Evolutionary conservation across 352 stramenopile genomes (phyloP).

Genomic region (Phytophthora sp.): DNA sequence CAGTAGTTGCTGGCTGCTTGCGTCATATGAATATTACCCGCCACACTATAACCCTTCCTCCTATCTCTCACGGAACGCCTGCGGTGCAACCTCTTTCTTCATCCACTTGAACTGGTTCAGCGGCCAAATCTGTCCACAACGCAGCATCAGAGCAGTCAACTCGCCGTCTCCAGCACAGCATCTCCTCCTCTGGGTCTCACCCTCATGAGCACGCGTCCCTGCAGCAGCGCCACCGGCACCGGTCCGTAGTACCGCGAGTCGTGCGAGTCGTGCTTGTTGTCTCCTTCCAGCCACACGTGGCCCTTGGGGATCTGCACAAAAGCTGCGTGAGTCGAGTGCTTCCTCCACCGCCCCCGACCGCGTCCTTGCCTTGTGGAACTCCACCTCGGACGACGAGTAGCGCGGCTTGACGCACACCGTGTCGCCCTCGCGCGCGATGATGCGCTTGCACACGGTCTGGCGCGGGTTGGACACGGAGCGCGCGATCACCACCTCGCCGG

Average conservation of each 20-base stretch:
- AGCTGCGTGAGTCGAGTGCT: neutral
- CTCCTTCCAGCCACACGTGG: conserved; percentile 97
- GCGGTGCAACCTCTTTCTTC: conserved; percentile 54
- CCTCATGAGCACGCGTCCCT: conserved; percentile 89
- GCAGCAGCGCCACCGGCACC: conserved; percentile 91
- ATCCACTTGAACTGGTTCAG: conserved; percentile 71
- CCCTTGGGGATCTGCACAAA: conserved; percentile 79
- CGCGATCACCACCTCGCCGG: conserved; percentile 89
- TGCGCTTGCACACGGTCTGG: conserved; percentile 91
- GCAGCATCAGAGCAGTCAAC: neutral
- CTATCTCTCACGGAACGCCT: conserved; percentile 68
- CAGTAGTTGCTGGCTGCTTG: no score
- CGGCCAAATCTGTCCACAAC: conserved; percentile 73
- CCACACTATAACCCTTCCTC: neutral
- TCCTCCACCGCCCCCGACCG: neutral
- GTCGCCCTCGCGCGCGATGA: conserved; percentile 85
- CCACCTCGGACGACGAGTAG: conserved; percentile 75
- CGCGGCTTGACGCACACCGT: conserved; percentile 74
- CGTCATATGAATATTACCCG: no score
- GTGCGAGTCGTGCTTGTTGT: conserved; percentile 96
- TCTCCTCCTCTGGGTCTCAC: conserved; percentile 44
- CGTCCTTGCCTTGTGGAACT: conserved; percentile 67
- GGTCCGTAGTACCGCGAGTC: conserved; percentile 97
- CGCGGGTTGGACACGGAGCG: conserved; percentile 86
- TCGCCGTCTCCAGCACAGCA: neutral